Percentiles rank a stretch among this genome's conserved stretches.
Evolutionary conservation across 208 protist species (phyloP).

Genomic region (Leishmania tarentolae): DNA sequence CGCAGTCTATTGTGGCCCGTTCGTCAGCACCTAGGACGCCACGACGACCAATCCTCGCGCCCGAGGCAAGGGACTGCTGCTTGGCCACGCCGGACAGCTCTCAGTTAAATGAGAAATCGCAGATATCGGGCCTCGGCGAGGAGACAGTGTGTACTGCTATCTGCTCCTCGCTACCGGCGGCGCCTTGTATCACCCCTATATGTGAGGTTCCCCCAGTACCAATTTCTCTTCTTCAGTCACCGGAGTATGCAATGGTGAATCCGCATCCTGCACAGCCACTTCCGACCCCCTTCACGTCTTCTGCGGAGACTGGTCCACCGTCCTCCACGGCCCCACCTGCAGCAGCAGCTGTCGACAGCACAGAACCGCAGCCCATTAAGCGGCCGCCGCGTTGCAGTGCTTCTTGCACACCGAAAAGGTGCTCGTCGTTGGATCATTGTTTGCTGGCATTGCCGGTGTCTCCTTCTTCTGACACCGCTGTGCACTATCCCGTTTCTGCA

Average conservation of each 20-base stretch:
- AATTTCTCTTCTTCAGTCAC: neutral
- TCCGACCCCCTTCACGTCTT: neutral
- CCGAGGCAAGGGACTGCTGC: neutral
- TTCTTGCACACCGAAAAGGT: neutral
- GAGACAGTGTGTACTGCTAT: neutral
- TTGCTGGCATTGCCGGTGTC: neutral
- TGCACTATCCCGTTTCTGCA: neutral
- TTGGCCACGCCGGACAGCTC: neutral
- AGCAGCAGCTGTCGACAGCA: neutral
- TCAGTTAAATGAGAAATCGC: neutral
- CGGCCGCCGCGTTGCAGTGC: neutral
- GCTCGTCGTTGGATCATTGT: neutral
- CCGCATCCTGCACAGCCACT: neutral
- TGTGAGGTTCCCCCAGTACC: neutral
- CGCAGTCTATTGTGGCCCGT: neutral
- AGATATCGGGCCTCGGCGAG: neutral
- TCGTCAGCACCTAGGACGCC: neutral
- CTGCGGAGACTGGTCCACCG: neutral
- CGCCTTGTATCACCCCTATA: neutral
- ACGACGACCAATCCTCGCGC: neutral
- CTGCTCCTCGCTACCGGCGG: neutral
- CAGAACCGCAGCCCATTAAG: neutral
- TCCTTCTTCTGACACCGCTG: neutral
- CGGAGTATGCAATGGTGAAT: neutral
- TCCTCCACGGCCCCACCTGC: neutral